Evolutionary conservation across 371 early-diverging fungal species (phyloP).

Genomic region (Thermomucor indicae-seudaticae): DNA sequence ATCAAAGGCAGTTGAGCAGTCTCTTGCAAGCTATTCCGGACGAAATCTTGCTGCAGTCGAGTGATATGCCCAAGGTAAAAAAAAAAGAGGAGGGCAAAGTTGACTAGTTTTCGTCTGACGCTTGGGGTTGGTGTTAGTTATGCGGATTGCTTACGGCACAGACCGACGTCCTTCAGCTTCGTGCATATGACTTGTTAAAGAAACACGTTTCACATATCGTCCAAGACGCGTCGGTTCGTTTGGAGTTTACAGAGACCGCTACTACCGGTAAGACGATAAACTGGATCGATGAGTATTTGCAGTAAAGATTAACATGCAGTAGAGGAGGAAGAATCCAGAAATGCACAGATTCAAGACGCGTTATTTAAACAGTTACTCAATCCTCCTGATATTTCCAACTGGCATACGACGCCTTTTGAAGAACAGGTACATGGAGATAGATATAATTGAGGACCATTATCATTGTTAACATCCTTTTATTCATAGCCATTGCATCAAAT

Average conservation of each 20-base stretch:
- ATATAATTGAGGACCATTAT: too few relatives aligned
- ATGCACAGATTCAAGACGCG: conserved; percentile 13
- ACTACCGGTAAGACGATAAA: conserved; percentile 17
- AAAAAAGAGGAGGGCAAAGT: too few relatives aligned
- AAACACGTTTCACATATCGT: conserved; percentile 34
- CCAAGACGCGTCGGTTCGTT: conserved; percentile 39
- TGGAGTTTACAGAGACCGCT: conserved; percentile 44
- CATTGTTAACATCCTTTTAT: too few relatives aligned
- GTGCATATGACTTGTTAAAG: conserved; percentile 38
- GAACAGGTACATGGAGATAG: conserved; percentile 12
- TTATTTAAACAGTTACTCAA: conserved; percentile 18
- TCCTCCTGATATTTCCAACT: conserved; percentile 23
- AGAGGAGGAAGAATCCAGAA: conserved; percentile 17
- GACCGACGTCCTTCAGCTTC: conserved; percentile 35
- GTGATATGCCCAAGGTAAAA: too few relatives aligned
- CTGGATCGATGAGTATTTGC: neutral
- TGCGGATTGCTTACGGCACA: conserved; percentile 14
- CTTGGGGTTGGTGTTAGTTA: too few relatives aligned
- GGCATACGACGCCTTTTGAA: conserved; percentile 12
- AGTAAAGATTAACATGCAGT: neutral
- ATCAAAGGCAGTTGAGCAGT: too few relatives aligned
- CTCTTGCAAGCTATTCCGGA: too few relatives aligned
- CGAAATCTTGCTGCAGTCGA: too few relatives aligned
- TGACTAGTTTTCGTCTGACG: too few relatives aligned
- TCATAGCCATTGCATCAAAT: conserved; percentile 25